These are phyloP conservation scores for Zygoascus ofunaensis DNA, from an alignment of 805 yeast species.

Conservation along the genomic window DNA sequence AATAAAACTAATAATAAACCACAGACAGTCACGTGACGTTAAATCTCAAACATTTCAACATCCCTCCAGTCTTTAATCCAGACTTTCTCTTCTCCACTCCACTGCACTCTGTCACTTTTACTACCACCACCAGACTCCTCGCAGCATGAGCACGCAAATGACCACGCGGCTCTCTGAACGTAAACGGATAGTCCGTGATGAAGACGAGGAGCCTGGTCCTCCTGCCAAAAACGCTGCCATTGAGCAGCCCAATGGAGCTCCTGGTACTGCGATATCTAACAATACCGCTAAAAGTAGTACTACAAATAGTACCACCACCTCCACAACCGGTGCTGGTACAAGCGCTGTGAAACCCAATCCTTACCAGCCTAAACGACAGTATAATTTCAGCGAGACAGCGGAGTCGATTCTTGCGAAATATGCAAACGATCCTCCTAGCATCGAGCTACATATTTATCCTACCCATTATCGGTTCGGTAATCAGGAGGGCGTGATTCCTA, in stretches of 20 bases:
- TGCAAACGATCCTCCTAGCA: conserved; percentile 65
- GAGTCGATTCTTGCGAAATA: conserved; percentile 70
- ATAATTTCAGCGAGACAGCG: conserved; percentile 48
- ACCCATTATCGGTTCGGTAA: conserved; percentile 87
- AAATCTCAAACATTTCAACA: too few relatives aligned
- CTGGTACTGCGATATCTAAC: neutral
- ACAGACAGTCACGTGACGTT: too few relatives aligned
- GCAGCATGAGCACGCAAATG: conserved; percentile 8
- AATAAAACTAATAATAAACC: too few relatives aligned
- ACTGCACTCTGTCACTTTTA: neutral
- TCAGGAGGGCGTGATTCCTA: conserved; percentile 80
- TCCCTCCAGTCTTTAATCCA: too few relatives aligned
- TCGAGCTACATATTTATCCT: conserved; percentile 84
- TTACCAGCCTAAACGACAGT: conserved; percentile 7
- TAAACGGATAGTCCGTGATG: conserved; percentile 17
- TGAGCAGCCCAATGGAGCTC: neutral
- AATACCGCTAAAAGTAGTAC: neutral
- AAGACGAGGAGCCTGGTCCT: conserved; percentile 8
- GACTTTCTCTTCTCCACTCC: too few relatives aligned
- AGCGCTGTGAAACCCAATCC: neutral
- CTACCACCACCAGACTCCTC: neutral
- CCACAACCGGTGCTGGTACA: too few relatives aligned
- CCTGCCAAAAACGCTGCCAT: neutral
- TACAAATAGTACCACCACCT: too few relatives aligned
- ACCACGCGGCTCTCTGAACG: conserved; percentile 15